phyloP scores from a whole-genome alignment of 495 filamentous ascomycete genomes.

The Hypoxylon intermedium region DNA sequence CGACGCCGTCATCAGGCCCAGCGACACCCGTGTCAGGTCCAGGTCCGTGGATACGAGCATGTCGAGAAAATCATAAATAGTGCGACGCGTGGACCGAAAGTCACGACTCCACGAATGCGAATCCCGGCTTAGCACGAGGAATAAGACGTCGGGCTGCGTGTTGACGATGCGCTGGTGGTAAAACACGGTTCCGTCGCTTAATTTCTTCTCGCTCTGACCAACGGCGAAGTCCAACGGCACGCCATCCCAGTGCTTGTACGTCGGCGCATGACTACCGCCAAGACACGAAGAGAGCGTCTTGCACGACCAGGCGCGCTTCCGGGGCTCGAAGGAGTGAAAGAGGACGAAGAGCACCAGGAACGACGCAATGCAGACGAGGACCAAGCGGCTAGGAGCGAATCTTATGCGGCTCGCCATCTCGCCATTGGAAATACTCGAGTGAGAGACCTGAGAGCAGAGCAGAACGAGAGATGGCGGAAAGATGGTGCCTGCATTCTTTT shows the following conservation, averaged over 20 bases:
- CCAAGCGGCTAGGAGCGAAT: constrained; percentile 17
- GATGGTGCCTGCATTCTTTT: constrained; percentile 9
- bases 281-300: constrained; percentile 30
- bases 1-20: constrained; percentile 33
- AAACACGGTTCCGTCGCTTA: constrained; percentile 31
- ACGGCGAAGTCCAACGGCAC: constrained; percentile 21
- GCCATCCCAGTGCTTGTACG: constrained; percentile 33
- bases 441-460: not conserved
- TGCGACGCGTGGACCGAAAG: constrained; percentile 31
- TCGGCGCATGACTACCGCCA: constrained; percentile 14
- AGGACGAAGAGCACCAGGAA: constrained; percentile 22
- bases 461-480: constrained; percentile 1
- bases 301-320: constrained; percentile 33
- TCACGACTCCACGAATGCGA: constrained; percentile 30
- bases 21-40: constrained; percentile 27
- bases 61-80: constrained; percentile 36
- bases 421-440: constrained; percentile 14
- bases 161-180: constrained; percentile 30
- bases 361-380: constrained; percentile 11
- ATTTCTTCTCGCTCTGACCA: constrained; percentile 25
- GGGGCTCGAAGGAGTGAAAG: constrained; percentile 28
- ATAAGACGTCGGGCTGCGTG: constrained; percentile 28
- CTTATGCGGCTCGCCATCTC: constrained; percentile 17
- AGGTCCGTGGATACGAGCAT: constrained; percentile 28
- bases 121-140: constrained; percentile 27